Evolutionary conservation across 176 grass and related monocot genomes (phyloP).

Genomic region (barley (Hordeum vulgare)): DNA sequence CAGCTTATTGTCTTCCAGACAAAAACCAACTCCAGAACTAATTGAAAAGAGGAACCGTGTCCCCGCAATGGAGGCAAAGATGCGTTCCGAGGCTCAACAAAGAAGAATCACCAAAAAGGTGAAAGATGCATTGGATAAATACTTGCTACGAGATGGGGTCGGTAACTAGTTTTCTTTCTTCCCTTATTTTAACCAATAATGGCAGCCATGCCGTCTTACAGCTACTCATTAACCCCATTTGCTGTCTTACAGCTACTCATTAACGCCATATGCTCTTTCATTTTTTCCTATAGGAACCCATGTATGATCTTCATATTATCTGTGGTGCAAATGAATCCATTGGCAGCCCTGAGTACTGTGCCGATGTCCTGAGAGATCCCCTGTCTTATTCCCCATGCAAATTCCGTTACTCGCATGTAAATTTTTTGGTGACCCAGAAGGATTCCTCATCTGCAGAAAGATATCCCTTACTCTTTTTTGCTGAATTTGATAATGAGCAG

Average conservation of each 20-base stretch:
- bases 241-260: background rate
- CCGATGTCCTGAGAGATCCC: background rate
- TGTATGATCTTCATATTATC: conserved; percentile 26
- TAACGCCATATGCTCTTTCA: background rate
- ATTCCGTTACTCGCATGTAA: conserved; percentile 23
- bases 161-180: background rate
- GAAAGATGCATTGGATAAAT: background rate
- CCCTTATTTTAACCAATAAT: background rate
- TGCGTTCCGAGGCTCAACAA: background rate
- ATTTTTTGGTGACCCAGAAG: conserved; percentile 10
- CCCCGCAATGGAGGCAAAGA: background rate
- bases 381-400: background rate
- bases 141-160: background rate
- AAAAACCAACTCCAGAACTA: background rate
- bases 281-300: background rate
- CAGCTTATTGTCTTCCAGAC: background rate
- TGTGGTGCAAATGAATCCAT: conserved; percentile 6
- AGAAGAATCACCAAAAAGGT: background rate
- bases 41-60: background rate
- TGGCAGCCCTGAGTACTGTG: background rate
- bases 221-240: background rate
- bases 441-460: background rate
- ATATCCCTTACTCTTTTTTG: background rate
- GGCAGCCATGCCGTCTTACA: background rate
- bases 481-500: conserved; percentile 25